A percentile compares a stretch with the other conserved stretches of the same genome.
phyloP scores from a whole-genome alignment of 805 yeast genomes.

The Scheffersomyces spartinae region DNA sequence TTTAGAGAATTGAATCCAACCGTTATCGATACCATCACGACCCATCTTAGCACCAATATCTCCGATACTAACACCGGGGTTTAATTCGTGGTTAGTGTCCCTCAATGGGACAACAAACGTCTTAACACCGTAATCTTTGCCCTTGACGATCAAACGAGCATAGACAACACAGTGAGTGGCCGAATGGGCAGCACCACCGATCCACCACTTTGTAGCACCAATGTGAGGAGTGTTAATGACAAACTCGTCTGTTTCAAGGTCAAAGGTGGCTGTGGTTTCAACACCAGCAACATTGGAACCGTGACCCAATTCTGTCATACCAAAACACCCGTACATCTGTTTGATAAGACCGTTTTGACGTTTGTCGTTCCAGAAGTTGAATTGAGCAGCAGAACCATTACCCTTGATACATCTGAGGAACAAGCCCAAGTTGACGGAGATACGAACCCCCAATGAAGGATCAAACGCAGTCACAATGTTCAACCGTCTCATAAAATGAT shows the following conservation, averaged over 20 bases:
- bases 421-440: conserved; percentile 27
- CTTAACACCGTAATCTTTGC: conserved; percentile 35
- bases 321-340: conserved; percentile 26
- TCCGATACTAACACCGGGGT: conserved; percentile 34
- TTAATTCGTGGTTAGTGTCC: conserved; percentile 28
- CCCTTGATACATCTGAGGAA: conserved; percentile 28
- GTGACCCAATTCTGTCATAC: conserved; percentile 29
- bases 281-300: conserved; percentile 29
- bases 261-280: conserved; percentile 31
- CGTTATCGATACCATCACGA: conserved; percentile 37
- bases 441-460: conserved; percentile 27
- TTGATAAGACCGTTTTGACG: conserved; percentile 23
- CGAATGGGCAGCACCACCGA: conserved; percentile 39
- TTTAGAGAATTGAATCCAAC: conserved; percentile 35
- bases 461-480: conserved; percentile 22
- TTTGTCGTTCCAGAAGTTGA: conserved; percentile 22
- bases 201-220: conserved; percentile 42
- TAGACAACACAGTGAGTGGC: conserved; percentile 30
- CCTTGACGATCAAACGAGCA: conserved; percentile 32
- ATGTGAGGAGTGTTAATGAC: conserved; percentile 34
- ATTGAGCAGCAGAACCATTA: conserved; percentile 29
- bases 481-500: conserved; percentile 23
- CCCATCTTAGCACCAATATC: conserved; percentile 40
- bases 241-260: conserved; percentile 28
- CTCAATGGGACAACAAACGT: conserved; percentile 35